Evolutionary conservation across 2,329 filamentous ascomycete species (phyloP), one percentile per base, ranked within the genome.

Genomic region (Verruconis gallopava): DNA sequence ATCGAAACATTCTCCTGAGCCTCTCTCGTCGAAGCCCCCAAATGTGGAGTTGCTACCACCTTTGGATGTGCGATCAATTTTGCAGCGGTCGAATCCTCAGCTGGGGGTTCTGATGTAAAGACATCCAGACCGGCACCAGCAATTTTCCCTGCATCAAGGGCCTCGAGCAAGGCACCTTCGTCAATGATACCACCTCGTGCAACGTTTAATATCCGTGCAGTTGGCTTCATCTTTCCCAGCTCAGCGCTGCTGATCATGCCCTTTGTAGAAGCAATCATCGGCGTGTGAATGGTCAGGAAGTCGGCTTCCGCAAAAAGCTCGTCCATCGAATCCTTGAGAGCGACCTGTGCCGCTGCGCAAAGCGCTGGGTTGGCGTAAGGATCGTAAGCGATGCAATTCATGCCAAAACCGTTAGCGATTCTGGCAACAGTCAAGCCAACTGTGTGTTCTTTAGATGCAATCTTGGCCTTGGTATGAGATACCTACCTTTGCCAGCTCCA

Each of bases 1-100:
- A 88, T 73, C 1, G 79, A 83, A 3, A 88, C 83, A 47, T 86
- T 88, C 53, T 89, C 82, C 57, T 91, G 83, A 0, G 84, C 84
- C 66, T 91, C 84, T 22, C 81, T 71, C 0, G 84, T 91, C 0
- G 78, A 84, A 0, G 84, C 84, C 5, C 83, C 83, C 0, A 91
- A 67, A 56, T 91, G 84, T 1, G 84, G 84, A 5, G 84, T 89
- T 1, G 77, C 77, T 2, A 89, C 77, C 1, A 85, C 81, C 49
- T 75, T 79, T 1, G 77, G 72, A 50, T 89, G 83, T 6, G 66
- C 67, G 44, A 81, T 73, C 5, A 91, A 65, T 35, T 67, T 68
- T 9, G 69, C 69, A 2, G 82, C 79, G 3, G 71, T 65, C 2
- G 77, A 77, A 22, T 66, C 64, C 22, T 65, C 55, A n/a, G 66